These are phyloP conservation scores for Carex kokanica DNA, from an alignment of 176 grass and related monocot genomes.

Conservation along the genomic window DNA sequence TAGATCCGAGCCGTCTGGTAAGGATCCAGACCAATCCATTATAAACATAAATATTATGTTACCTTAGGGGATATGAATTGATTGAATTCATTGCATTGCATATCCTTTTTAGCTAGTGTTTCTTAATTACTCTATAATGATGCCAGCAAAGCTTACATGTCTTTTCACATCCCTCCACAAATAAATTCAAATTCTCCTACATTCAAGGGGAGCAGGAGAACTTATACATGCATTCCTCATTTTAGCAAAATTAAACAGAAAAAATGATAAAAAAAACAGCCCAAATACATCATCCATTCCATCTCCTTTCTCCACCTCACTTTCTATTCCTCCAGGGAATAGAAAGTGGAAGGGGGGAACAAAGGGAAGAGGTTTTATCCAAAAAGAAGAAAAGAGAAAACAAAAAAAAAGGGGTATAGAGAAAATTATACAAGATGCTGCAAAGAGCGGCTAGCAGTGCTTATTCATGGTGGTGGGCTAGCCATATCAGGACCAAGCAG, in stretches of 20 bases:
- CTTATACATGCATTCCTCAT: not conserved
- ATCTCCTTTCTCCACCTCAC: constrained; percentile 13
- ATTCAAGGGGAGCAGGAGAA: not conserved
- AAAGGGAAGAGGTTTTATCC: not conserved
- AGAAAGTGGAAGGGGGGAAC: constrained; percentile 8
- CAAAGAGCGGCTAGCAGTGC: constrained; percentile 78
- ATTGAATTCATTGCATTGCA: too few species aligned
- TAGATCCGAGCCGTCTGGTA: too few species aligned
- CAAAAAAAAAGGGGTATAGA: not conserved
- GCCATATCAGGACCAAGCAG: constrained; percentile 83
- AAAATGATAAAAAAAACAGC: not conserved
- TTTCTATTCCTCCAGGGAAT: constrained; percentile 22
- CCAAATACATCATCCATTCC: not conserved
- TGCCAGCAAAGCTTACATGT: not conserved
- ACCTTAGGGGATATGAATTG: too few species aligned
- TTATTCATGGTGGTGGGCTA: constrained; percentile 93
- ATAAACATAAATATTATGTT: too few species aligned
- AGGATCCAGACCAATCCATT: too few species aligned
- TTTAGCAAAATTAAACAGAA: constrained; percentile 19
- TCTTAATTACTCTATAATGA: not conserved
- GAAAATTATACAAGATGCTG: constrained; percentile 63
- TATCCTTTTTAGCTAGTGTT: too few species aligned
- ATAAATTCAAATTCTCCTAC: not conserved
- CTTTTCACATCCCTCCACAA: not conserved
- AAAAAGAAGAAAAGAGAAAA: not conserved